Percentiles rank a stretch among this genome's conserved stretches.
Evolutionary conservation across 345 rosid species (phyloP).

Genomic region (Theobroma cacao): DNA sequence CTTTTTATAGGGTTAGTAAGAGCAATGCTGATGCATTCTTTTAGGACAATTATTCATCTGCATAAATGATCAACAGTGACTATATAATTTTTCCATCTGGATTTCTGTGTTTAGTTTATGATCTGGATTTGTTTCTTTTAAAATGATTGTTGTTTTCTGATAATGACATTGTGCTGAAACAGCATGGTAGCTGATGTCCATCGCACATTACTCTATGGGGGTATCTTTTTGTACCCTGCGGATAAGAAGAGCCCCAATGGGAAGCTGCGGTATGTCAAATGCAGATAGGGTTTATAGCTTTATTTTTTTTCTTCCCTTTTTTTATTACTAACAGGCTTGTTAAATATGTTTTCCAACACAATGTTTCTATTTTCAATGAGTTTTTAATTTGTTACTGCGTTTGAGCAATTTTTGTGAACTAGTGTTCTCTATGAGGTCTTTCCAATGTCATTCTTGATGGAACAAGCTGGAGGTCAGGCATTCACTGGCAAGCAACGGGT

Average conservation of each 20-base stretch:
- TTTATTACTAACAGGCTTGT: background rate
- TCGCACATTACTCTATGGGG: slow-evolving; percentile 93
- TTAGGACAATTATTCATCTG: background rate
- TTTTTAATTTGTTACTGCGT: background rate
- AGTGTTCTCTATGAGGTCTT: slow-evolving; percentile 97
- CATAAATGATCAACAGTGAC: background rate
- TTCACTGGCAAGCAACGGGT: slow-evolving; percentile 90
- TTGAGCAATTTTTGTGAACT: slow-evolving; percentile 12
- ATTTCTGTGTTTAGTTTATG: background rate
- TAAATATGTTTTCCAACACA: background rate
- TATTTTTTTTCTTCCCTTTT: background rate
- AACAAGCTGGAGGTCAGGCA: slow-evolving; percentile 97
- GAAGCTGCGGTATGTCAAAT: slow-evolving; percentile 73
- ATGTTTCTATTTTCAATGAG: background rate
- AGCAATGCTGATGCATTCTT: background rate
- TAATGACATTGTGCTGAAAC: slow-evolving; percentile 16
- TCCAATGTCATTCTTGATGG: slow-evolving; percentile 96
- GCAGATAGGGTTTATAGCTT: background rate
- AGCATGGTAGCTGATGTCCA: slow-evolving; percentile 99
- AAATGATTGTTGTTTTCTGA: background rate
- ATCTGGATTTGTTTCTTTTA: background rate
- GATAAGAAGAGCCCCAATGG: slow-evolving; percentile 95
- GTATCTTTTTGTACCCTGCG: slow-evolving; percentile 92
- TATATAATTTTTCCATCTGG: background rate
- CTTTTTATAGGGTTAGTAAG: background rate